Base-by-base conservation (phyloP, 2,329 filamentous ascomycete genomes). In the Cladophialophora exuberans region DNA sequence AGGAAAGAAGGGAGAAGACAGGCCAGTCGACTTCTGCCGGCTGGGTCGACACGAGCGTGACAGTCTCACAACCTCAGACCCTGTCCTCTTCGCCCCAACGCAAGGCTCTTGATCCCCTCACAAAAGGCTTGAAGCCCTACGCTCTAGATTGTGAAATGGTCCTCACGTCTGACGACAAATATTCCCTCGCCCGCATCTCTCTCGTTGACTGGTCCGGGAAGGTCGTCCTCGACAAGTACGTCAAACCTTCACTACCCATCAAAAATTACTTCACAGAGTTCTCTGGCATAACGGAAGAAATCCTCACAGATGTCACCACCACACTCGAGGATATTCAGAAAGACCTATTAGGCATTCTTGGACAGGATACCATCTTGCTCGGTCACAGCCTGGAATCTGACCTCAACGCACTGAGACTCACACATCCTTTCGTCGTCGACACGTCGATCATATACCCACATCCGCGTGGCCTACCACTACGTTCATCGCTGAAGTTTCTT, bases 101-200 rank as follows among this genome's bases (percentile, higher is more conserved):
- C 5, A 9, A 50, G 39, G 22, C 23, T 15, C 17, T n/a, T 11
- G 59, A 63, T 35, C 18, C 42, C 25, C 76, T 96, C 54, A 95
- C 90, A 0, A 89, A 84, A 25, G 94, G 92, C 30, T 84, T 90
- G 59, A 82, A 87, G 31, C 76, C 97, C 9, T 76, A 95, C 44
- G 87, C 90, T 1, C 78, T 99, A 51, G 94, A 99, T 70, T 99
- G 94, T 73, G 94, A 99, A 73, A 99, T 99, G 94, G 96, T 92
- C 70, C 86, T 90, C 74, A 95, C 91, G 2, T 88, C 86, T 56
- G 84, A 87, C 57, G 85, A 85, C 43, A 83, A 89, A 62, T 90
- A 88, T 60, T 90, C 92, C 30, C 83, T 99, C 38, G 95, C 94
- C 1, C 85, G 94, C 53, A 87, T 97, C 69, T 97, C 91, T 69